Evolutionary conservation across 1,284 basidiomycete genomes (phyloP), one percentile per base, ranked within the genome.

Genomic region (Austroboletus niveus): DNA sequence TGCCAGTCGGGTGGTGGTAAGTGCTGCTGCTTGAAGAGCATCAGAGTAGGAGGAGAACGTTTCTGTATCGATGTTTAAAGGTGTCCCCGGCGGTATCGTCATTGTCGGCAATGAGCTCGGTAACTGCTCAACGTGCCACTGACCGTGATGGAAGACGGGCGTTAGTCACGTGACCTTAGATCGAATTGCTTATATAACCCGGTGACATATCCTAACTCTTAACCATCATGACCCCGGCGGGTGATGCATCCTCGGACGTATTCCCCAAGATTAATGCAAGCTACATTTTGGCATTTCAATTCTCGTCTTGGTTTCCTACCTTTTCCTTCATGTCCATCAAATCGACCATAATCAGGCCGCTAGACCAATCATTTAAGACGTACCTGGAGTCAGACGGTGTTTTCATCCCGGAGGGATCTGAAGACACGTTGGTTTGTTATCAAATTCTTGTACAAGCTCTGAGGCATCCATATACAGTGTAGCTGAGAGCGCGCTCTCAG

Each of bases 221-320:
- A 15, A 35, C 15, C 38, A 39, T 27, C 24, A 27, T 32, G 8
- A 34, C 34, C 14, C 20, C 10, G 10, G 8, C 30, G 30, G 20
- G 27, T 15, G 47, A 45, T 14, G 27, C 39, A 8, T 15, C 38
- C 22, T 40, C 30, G 7, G 1, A 29, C 20, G 31, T 56, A 5
- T 68, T 66, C 38, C 64, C 68, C 20, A n/a, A 48, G 24, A 39
- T 55, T 17, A 39, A 49, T 43, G 51, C 65, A 46, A 50, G 41
- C 35, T 66, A 86, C 63, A 75, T 93, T 49, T 76, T 91, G 46
- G 75, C 83, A 2, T 91, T 92, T 61, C 89, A 93, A 56, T 93
- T 94, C 63, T 93, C 91, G 3, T 79, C 82, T 3, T 98, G 95
- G 95, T 94, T 94, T 63, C 83, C 89, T 2, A 69, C 66, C 7